These are phyloP conservation scores for Cryphonectria radicalis DNA, from an alignment of 2,329 filamentous ascomycete species.

Conservation along the genomic window DNA sequence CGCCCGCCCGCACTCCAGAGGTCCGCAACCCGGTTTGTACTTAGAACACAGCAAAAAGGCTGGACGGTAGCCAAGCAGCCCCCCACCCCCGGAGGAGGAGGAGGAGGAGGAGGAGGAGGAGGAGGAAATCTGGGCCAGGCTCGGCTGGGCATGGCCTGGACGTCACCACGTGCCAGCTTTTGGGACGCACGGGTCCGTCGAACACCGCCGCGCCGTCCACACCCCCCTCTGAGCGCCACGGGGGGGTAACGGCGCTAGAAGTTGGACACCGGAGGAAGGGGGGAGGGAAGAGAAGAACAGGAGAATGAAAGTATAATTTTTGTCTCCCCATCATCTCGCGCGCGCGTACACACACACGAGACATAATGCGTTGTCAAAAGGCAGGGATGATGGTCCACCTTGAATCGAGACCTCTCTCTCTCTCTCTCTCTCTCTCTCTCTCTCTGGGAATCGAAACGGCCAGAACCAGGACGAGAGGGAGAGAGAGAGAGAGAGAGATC, in stretches of 20 bases:
- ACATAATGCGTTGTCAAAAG: neutral
- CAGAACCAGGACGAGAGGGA: neutral
- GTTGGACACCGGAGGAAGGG: no score
- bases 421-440: no score
- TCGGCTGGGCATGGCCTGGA: neutral
- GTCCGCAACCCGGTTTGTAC: neutral
- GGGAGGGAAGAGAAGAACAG: neutral
- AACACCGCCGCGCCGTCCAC: neutral
- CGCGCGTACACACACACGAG: neutral
- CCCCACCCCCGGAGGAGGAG: no score
- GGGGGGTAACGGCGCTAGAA: neutral
- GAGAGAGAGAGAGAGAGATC: neutral
- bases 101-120: no score
- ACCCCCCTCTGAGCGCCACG: neutral
- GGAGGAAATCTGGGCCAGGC: neutral
- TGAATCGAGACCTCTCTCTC: neutral
- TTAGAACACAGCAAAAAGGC: neutral
- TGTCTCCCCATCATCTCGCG: neutral
- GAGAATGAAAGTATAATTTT: no score
- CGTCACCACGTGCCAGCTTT: neutral
- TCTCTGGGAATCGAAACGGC: neutral
- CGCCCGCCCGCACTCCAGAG: no score
- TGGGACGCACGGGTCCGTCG: neutral
- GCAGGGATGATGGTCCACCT: neutral
- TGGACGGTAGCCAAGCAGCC: neutral